Conservation (phyloP, 2,329 filamentous ascomycete species). For the Rutstroemia sydowiana region DNA sequence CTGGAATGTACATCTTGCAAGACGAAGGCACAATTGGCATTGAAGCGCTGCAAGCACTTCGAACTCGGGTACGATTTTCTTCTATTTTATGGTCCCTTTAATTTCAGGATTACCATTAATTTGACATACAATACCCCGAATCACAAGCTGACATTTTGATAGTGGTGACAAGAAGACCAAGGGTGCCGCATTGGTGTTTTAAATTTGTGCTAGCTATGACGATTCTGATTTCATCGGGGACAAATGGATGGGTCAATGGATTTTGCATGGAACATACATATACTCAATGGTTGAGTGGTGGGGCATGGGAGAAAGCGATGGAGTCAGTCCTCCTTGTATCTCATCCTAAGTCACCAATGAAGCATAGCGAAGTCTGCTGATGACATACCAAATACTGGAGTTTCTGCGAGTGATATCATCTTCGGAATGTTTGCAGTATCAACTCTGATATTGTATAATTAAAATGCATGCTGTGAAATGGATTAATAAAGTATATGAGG, state of each 20-base stretch:
- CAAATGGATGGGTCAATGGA: slow-evolving; percentile 20
- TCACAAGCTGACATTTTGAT: slow-evolving; percentile 19
- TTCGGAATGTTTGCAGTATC: not conserved
- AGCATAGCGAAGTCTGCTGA: slow-evolving; percentile 29
- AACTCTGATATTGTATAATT: no score
- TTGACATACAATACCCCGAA: not conserved
- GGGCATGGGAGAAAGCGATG: slow-evolving; percentile 18
- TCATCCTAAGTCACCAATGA: slow-evolving; percentile 24
- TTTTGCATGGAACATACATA: slow-evolving; percentile 19
- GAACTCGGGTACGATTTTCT: slow-evolving; percentile 78
- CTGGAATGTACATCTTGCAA: slow-evolving; percentile 98
- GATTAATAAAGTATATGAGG: no score
- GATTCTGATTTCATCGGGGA: slow-evolving; percentile 20
- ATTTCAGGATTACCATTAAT: not conserved
- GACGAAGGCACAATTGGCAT: slow-evolving; percentile 92
- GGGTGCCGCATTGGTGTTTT: slow-evolving; percentile 99
- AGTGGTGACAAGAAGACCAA: slow-evolving; percentile 99
- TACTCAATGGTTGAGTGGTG: slow-evolving; percentile 22
- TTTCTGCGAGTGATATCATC: slow-evolving; percentile 3
- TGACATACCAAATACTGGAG: slow-evolving; percentile 9
- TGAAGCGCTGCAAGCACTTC: slow-evolving; percentile 99
- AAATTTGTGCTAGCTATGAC: slow-evolving; percentile 42
- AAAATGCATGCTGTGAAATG: no score
- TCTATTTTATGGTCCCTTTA: not conserved
- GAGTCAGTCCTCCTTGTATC: slow-evolving; percentile 23